A percentile compares a stretch with the other conserved stretches of the same genome.
These are phyloP conservation scores for Blyttiomyces sp. DNA, from an alignment of 371 early-diverging fungal genomes.

Conservation along the genomic window DNA sequence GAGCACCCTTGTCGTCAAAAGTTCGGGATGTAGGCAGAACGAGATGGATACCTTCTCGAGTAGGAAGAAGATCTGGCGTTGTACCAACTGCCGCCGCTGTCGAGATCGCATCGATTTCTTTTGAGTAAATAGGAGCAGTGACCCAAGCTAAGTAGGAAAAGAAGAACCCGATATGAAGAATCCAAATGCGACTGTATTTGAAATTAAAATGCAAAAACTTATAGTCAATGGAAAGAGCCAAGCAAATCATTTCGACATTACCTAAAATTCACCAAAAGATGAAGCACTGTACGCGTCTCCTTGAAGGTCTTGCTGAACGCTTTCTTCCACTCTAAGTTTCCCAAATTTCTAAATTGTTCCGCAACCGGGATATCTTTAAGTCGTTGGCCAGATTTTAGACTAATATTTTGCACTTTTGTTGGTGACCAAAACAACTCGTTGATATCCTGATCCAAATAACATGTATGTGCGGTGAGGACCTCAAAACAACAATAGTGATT, in stretches of 20 bases:
- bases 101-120: background rate
- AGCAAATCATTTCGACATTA: no score
- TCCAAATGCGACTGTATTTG: slow-evolving; percentile 65
- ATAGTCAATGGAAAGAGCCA: background rate
- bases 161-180: slow-evolving; percentile 60
- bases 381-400: slow-evolving; percentile 49
- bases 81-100: no score
- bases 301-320: slow-evolving; percentile 81
- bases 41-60: no score
- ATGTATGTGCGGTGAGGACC: no score
- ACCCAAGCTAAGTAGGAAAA: slow-evolving; percentile 37
- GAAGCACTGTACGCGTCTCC: slow-evolving; percentile 82
- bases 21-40: no score
- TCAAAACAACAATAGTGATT: background rate
- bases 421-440: slow-evolving; percentile 86
- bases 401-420: slow-evolving; percentile 60
- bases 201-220: background rate
- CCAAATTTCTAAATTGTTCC: slow-evolving; percentile 65
- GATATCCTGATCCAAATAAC: slow-evolving; percentile 53
- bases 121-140: slow-evolving; percentile 7
- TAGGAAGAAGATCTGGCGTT: no score
- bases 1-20: no score
- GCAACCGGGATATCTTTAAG: slow-evolving; percentile 59
- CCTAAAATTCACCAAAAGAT: no score
- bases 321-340: slow-evolving; percentile 67